Percentiles rank a stretch among this genome's conserved stretches.
Conservation (phyloP, 805 yeast genomes). For the Zygotorulaspora sp. region DNA sequence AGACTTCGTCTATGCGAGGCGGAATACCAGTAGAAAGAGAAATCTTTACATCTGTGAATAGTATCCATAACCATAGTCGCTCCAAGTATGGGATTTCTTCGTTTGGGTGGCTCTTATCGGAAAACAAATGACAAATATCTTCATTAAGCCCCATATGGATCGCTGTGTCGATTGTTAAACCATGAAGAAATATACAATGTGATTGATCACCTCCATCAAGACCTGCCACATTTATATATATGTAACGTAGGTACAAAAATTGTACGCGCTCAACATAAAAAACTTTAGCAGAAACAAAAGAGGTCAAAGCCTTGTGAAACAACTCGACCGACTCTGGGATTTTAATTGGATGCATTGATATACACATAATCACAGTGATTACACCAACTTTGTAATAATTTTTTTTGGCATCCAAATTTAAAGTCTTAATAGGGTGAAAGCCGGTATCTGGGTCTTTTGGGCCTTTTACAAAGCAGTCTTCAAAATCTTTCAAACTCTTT, state of each 20-base stretch:
- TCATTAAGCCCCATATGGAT: slow-evolving; percentile 14
- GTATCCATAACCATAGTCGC: slow-evolving; percentile 12
- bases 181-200: slow-evolving; percentile 6
- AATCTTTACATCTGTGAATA: slow-evolving; percentile 14
- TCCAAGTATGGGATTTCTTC: slow-evolving; percentile 10
- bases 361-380: slow-evolving; percentile 13
- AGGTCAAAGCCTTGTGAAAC: slow-evolving; percentile 14
- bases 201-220: slow-evolving; percentile 13
- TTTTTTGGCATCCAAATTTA: slow-evolving; percentile 11
- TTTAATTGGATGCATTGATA: slow-evolving; percentile 5
- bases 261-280: slow-evolving; percentile 7
- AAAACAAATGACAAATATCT: slow-evolving; percentile 5
- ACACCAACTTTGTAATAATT: slow-evolving; percentile 16
- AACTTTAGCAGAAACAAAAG: slow-evolving; percentile 9
- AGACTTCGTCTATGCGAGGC: slow-evolving; percentile 5
- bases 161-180: slow-evolving; percentile 9
- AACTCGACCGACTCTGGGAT: slow-evolving; percentile 10
- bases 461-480: slow-evolving; percentile 10
- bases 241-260: slow-evolving; percentile 7
- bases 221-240: slow-evolving; percentile 10
- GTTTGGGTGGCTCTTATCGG: not conserved
- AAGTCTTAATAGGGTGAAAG: slow-evolving; percentile 5
- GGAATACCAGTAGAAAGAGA: slow-evolving; percentile 13
- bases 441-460: slow-evolving; percentile 8
- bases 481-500: slow-evolving; percentile 6